These are phyloP conservation scores for Vitis vinifera DNA, from an alignment of 164 flowering plant species.

Conservation along the genomic window DNA sequence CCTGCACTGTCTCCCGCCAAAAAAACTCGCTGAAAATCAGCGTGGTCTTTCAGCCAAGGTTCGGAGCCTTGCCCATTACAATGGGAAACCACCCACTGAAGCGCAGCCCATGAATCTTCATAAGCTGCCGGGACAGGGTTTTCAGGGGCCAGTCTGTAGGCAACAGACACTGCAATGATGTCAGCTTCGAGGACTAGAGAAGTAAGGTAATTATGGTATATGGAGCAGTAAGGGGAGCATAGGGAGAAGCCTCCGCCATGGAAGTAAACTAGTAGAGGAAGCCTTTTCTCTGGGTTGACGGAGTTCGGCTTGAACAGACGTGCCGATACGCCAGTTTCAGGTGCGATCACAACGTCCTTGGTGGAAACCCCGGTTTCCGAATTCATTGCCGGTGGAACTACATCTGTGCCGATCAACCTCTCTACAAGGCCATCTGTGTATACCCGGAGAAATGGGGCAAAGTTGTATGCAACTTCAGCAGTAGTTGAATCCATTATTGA, in stretches of 20 bases:
- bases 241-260: constrained; percentile 19
- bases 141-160: constrained; percentile 16
- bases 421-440: constrained; percentile 13
- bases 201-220: background rate
- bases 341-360: background rate
- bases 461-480: background rate
- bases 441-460: background rate
- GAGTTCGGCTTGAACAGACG: background rate
- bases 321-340: background rate
- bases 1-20: constrained; percentile 18
- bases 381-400: background rate
- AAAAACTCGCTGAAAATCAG: constrained; percentile 8
- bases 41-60: constrained; percentile 13
- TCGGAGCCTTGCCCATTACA: constrained; percentile 1
- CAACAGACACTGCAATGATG: constrained; percentile 9
- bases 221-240: background rate
- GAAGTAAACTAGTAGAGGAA: constrained; percentile 14
- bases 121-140: constrained; percentile 4
- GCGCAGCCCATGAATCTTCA: constrained; percentile 10
- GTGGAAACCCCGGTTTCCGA: background rate
- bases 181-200: background rate
- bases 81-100: constrained; percentile 11
- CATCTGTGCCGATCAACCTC: background rate
- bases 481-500: background rate
- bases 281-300: background rate